Conservation (phyloP, 2,329 filamentous ascomycete genomes). For the Trichoderma koningii region DNA sequence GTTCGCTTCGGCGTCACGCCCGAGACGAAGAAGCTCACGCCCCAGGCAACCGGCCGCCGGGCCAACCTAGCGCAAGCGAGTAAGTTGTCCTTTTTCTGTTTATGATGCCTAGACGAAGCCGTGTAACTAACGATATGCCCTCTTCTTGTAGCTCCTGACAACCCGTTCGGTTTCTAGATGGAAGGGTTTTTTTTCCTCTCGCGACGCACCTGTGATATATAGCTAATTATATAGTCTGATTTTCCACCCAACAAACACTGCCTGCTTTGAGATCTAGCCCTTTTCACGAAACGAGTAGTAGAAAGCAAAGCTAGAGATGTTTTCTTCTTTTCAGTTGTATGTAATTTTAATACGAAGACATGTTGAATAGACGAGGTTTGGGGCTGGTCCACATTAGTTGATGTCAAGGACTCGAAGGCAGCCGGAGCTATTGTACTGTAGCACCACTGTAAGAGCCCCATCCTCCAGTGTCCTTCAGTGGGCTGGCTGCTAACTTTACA, state of each 20-base stretch:
- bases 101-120: neutral
- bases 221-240: conserved; percentile 21
- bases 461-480: neutral
- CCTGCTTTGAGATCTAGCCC: conserved; percentile 12
- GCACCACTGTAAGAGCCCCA: too few relatives aligned
- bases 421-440: neutral
- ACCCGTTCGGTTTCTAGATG: conserved; percentile 54
- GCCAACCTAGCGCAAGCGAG: conserved; percentile 94
- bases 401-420: neutral
- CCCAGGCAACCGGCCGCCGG: conserved; percentile 84
- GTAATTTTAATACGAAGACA: conserved; percentile 25
- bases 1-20: conserved; percentile 82
- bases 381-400: too few relatives aligned
- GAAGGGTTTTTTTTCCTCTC: neutral
- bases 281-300: conserved; percentile 23
- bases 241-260: conserved; percentile 14
- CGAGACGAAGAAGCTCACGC: conserved; percentile 72
- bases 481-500: neutral
- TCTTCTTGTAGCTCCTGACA: conserved; percentile 49
- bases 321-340: conserved; percentile 3
- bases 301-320: conserved; percentile 22
- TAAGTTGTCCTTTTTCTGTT: conserved; percentile 58
- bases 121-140: neutral
- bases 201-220: conserved; percentile 15
- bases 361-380: neutral